These are phyloP conservation scores for Lachnellula subtilissima DNA, from an alignment of 2,329 filamentous ascomycete genomes.

Conservation along the genomic window DNA sequence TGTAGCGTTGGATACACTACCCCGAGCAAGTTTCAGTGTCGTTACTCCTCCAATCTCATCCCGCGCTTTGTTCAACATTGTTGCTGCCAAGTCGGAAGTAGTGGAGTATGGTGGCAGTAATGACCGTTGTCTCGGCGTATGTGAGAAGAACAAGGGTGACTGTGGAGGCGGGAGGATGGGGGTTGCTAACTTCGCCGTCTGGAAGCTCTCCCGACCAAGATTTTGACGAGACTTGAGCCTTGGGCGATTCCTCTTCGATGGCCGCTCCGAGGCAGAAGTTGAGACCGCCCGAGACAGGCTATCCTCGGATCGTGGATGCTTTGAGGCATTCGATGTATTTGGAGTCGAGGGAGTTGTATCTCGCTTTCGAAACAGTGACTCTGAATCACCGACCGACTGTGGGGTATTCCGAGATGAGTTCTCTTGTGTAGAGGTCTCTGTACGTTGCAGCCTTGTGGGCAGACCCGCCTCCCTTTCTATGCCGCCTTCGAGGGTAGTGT, in stretches of 20 bases:
- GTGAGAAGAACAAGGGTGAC: conserved; percentile 50
- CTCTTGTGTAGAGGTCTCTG: not conserved
- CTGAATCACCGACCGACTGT: not conserved
- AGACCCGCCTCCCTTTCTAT: not conserved
- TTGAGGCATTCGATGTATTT: conserved; percentile 16
- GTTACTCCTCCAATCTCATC: conserved; percentile 37
- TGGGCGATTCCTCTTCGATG: conserved; percentile 26
- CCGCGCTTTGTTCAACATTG: conserved; percentile 22
- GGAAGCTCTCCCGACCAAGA: conserved; percentile 34
- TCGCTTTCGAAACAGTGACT: conserved; percentile 5
- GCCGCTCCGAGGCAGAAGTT: conserved; percentile 19
- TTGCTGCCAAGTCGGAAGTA: conserved; percentile 15
- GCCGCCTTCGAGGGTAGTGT: not conserved
- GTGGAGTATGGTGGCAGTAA: conserved; percentile 35
- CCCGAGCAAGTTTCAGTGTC: conserved; percentile 51
- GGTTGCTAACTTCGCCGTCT: conserved; percentile 13
- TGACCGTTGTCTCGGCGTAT: conserved; percentile 38
- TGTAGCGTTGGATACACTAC: conserved; percentile 44
- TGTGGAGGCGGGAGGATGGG: conserved; percentile 26
- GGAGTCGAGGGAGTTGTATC: not conserved
- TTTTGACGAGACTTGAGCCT: conserved; percentile 30
- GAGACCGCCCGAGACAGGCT: conserved; percentile 5
- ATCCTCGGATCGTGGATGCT: conserved; percentile 21
- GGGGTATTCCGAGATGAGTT: too few relatives aligned
- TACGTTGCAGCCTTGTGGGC: not conserved